Percentiles rank a stretch among this genome's conserved stretches.
These are phyloP conservation scores for Penicillium freii DNA, from an alignment of 2,329 filamentous ascomycete genomes.

Conservation along the genomic window DNA sequence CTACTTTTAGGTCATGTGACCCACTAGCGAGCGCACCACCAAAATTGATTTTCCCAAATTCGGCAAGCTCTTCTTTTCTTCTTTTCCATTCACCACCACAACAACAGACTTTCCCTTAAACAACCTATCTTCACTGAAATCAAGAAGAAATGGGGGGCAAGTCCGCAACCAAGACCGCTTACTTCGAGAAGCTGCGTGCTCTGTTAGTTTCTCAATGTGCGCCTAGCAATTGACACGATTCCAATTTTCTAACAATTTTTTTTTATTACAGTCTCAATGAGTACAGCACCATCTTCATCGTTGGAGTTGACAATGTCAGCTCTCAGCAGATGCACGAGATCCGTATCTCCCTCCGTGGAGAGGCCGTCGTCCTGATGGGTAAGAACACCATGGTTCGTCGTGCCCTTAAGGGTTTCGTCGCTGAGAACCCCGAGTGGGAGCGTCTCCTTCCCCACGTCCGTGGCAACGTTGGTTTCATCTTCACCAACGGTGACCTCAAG, in stretches of 20 bases:
- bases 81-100: conserved; percentile 25
- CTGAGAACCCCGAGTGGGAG: conserved; percentile 94
- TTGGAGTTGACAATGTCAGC: conserved; percentile 97
- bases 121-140: conserved; percentile 83
- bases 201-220: conserved; percentile 60
- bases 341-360: conserved; percentile 80
- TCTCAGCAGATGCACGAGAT: conserved; percentile 99
- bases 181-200: conserved; percentile 84
- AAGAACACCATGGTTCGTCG: conserved; percentile 99
- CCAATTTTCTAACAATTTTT: neutral
- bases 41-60: conserved; percentile 31
- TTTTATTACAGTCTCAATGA: conserved; percentile 66
- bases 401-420: conserved; percentile 91
- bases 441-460: conserved; percentile 92
- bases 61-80: conserved; percentile 15
- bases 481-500: conserved; percentile 98
- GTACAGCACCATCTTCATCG: conserved; percentile 98
- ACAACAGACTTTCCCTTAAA: conserved; percentile 75
- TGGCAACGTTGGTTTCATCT: conserved; percentile 99
- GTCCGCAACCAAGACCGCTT: conserved; percentile 85
- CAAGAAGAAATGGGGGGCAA: conserved; percentile 99
- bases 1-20: conserved; percentile 31
- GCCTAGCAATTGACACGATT: conserved; percentile 49
- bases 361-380: conserved; percentile 97
- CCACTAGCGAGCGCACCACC: conserved; percentile 41